A percentile compares a stretch with the other conserved stretches of the same genome.
Evolutionary conservation across 768 basidiomycete genomes (phyloP).

Genomic region (Leccinum disarticulatum): DNA sequence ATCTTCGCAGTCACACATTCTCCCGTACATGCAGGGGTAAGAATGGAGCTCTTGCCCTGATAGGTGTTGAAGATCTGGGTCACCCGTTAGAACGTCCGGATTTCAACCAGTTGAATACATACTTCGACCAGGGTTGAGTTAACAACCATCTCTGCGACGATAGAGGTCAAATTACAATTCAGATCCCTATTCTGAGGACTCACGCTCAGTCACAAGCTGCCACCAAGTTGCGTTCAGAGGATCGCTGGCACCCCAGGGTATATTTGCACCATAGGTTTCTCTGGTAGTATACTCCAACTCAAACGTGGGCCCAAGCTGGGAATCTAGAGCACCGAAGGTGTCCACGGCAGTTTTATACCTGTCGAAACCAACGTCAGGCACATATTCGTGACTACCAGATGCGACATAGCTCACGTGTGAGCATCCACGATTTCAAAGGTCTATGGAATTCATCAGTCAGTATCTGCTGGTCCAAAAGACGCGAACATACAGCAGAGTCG

Average conservation of each 20-base stretch:
- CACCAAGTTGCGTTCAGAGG: conserved; percentile 84
- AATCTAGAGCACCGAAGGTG: conserved; percentile 56
- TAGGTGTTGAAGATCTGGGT: conserved; percentile 61
- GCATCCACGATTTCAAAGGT: conserved; percentile 80
- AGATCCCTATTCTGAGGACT: conserved; percentile 18
- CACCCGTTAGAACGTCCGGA: conserved; percentile 2
- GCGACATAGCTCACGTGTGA: conserved; percentile 54
- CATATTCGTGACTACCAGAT: neutral
- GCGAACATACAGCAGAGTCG: conserved; percentile 51
- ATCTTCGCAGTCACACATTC: conserved; percentile 67
- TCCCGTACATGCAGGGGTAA: conserved; percentile 54
- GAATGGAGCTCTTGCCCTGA: conserved; percentile 69
- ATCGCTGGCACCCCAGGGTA: conserved; percentile 59
- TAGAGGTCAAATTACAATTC: neutral
- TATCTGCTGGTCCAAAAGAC: neutral
- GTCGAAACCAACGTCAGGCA: neutral
- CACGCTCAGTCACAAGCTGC: conserved; percentile 76
- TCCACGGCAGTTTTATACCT: conserved; percentile 69
- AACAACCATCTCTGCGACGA: conserved; percentile 51
- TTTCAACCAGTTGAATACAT: conserved; percentile 19
- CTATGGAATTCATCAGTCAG: conserved; percentile 34
- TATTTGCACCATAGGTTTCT: conserved; percentile 56
- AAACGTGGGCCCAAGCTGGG: conserved; percentile 64
- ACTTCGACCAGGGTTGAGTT: conserved; percentile 61
- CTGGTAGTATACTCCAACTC: conserved; percentile 68